These are phyloP conservation scores for Westerdykella aurantiaca DNA, from an alignment of 2,329 filamentous ascomycete species.

Conservation along the genomic window DNA sequence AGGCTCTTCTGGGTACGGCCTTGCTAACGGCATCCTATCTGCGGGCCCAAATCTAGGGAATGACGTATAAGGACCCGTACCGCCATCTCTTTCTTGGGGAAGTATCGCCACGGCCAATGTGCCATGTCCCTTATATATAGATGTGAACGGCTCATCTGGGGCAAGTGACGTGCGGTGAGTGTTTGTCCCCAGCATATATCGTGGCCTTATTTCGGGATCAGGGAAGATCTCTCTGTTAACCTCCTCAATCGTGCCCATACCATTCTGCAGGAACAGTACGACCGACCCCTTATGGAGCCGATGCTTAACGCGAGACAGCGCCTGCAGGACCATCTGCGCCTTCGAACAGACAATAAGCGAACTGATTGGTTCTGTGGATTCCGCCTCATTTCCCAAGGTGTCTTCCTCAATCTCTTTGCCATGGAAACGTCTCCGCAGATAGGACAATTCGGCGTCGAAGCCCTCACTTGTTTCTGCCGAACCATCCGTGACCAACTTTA, in stretches of 20 bases:
- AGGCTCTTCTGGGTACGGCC: slow-evolving; percentile 10
- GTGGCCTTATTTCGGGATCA: slow-evolving; percentile 59
- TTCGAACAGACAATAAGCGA: slow-evolving; percentile 79
- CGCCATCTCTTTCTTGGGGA: slow-evolving; percentile 34
- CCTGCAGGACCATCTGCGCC: slow-evolving; percentile 59
- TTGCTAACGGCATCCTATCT: slow-evolving; percentile 2
- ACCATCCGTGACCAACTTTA: slow-evolving; percentile 45
- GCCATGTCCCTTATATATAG: slow-evolving; percentile 55
- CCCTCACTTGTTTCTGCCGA: slow-evolving; percentile 36
- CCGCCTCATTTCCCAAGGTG: slow-evolving; percentile 12
- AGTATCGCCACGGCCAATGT: slow-evolving; percentile 53
- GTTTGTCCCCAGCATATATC: slow-evolving; percentile 67
- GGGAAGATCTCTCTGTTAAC: slow-evolving; percentile 67
- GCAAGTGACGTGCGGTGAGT: slow-evolving; percentile 52
- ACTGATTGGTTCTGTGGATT: slow-evolving; percentile 50
- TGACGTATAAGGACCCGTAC: slow-evolving; percentile 22
- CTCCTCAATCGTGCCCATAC: slow-evolving; percentile 76
- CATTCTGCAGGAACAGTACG: slow-evolving; percentile 71
- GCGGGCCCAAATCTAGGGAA: slow-evolving; percentile 8
- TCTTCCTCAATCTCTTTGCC: slow-evolving; percentile 25
- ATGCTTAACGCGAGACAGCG: slow-evolving; percentile 60
- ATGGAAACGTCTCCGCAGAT: slow-evolving; percentile 34
- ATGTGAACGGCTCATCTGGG: slow-evolving; percentile 44
- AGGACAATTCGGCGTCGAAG: slow-evolving; percentile 43
- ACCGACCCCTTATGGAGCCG: slow-evolving; percentile 64